Percentiles rank a stretch among this genome's conserved stretches.
Conservation (phyloP, 176 grass and related monocot genomes). For the Poa pratensis region DNA sequence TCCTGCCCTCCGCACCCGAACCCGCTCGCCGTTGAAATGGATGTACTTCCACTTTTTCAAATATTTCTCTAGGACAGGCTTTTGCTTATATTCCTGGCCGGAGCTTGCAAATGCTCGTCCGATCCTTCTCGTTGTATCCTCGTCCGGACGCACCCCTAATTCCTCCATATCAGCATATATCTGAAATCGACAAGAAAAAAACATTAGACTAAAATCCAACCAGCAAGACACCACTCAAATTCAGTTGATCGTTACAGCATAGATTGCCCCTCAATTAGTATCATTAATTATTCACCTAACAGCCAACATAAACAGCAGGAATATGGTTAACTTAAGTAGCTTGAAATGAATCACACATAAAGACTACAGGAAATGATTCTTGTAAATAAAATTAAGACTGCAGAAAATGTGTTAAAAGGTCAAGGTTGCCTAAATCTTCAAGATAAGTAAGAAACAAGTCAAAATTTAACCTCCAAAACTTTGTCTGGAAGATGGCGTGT, state of each 20-base stretch:
- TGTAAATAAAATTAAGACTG: background rate
- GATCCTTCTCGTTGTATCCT: constrained; percentile 82
- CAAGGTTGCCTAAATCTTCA: background rate
- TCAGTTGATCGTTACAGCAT: background rate
- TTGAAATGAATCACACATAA: background rate
- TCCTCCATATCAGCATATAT: constrained; percentile 90
- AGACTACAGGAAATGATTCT: background rate
- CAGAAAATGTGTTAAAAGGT: background rate
- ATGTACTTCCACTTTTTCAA: constrained; percentile 83
- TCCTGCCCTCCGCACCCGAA: constrained; percentile 53
- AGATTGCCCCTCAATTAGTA: background rate
- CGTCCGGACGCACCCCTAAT: constrained; percentile 69
- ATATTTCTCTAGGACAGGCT: constrained; percentile 65
- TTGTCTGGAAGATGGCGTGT: constrained; percentile 57
- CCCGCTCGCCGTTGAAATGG: constrained; percentile 75
- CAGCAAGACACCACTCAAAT: background rate
- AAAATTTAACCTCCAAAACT: constrained; percentile 74
- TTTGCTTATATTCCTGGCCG: constrained; percentile 70
- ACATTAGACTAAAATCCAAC: constrained; percentile 2
- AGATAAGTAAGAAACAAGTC: constrained; percentile 12
- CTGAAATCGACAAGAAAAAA: constrained; percentile 36
- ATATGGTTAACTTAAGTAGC: background rate
- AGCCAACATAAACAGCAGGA: background rate
- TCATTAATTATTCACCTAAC: constrained; percentile 3
- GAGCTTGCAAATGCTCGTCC: constrained; percentile 63